Base-by-base conservation (phyloP, 2,329 filamentous ascomycete species). In the Chrysoporthe deuterocubensis region DNA sequence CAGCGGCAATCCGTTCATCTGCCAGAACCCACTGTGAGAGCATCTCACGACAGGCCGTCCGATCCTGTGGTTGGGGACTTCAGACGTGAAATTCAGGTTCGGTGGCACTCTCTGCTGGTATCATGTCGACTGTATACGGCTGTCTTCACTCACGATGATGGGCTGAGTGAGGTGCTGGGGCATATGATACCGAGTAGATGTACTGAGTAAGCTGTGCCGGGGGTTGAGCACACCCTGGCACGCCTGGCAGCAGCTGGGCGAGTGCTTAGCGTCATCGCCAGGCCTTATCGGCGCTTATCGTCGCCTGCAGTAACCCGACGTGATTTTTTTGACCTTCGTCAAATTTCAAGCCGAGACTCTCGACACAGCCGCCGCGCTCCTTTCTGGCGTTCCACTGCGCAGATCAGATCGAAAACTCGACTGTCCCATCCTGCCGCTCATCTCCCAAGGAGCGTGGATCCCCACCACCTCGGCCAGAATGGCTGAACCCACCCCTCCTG, bases 401-500 rank as follows among this genome's bases (percentile, higher is more conserved):
- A 32, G 9, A 32, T 14, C 26, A 32, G 50, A 32, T 54, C 14
- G 21, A 34, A 9, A 40, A 1, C 9, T 9, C 21, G 9, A 32
- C 26, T 7, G 40, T 8, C 37, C 13, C 16, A 4, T 58, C 6
- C 34, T n/a, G 18, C 9, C 32, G 21, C 18, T n/a, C 32, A 4
- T 32, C 3, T 40, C 34, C 11, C 59, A 50, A 32, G 16, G 32
- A 34, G 52, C 7, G 16, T 42, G 18, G 42, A 5, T 2, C 52
- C 9, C 18, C 37, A 48, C 43, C 34, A 63, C 16, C 57, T 43
- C 67, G 48, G 59, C 65, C 54, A 63, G 37, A 21, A 69, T 69
- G 68, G 65, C 68, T 62, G 68, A 69, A 58, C 65, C 68, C 6
- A 65, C 40, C 5, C 65, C 62, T 9, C 68, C 68, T 34, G 62